Evolutionary conservation across 2,329 filamentous ascomycete species (phyloP).

Genomic region (Pseudomassariella vexata): DNA sequence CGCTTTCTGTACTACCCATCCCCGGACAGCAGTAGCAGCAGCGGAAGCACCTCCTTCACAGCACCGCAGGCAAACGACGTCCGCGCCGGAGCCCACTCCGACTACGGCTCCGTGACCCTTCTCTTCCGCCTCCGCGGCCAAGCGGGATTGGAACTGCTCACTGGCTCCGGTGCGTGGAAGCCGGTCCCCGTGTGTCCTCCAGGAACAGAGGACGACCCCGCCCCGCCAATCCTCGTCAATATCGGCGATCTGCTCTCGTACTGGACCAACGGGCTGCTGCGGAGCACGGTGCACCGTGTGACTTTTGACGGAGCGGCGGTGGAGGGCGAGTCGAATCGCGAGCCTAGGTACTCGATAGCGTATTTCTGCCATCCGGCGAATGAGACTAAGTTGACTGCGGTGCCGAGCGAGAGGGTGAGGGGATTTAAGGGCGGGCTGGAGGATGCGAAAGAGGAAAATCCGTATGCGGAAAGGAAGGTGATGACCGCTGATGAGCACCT

Average conservation of each 20-base stretch:
- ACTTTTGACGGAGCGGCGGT: conserved; percentile 51
- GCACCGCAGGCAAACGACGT: conserved; percentile 53
- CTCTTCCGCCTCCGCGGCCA: conserved; percentile 84
- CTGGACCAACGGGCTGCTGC: conserved; percentile 85
- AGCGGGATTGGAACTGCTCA: conserved; percentile 78
- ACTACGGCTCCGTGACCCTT: conserved; percentile 70
- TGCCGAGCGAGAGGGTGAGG: conserved; percentile 54
- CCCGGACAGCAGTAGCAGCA: conserved; percentile 27
- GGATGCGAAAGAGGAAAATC: conserved; percentile 28
- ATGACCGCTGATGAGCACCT: conserved; percentile 61
- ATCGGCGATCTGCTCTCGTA: conserved; percentile 67
- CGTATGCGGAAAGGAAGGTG: conserved; percentile 46
- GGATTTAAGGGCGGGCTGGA: conserved; percentile 21
- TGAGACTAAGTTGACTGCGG: conserved; percentile 44
- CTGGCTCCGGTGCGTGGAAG: conserved; percentile 49
- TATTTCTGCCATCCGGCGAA: conserved; percentile 64
- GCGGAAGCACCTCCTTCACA: too few relatives aligned
- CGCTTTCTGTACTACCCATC: conserved; percentile 71
- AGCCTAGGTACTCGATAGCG: conserved; percentile 59
- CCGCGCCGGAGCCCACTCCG: conserved; percentile 85
- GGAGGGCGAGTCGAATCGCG: conserved; percentile 39
- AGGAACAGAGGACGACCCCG: conserved; percentile 50
- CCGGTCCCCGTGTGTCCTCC: conserved; percentile 63
- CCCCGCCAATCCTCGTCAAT: conserved; percentile 76
- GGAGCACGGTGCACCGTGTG: conserved; percentile 84